Base-by-base conservation (phyloP, 169 alveolate species). In the Cryptosporidium bovis region DNA sequence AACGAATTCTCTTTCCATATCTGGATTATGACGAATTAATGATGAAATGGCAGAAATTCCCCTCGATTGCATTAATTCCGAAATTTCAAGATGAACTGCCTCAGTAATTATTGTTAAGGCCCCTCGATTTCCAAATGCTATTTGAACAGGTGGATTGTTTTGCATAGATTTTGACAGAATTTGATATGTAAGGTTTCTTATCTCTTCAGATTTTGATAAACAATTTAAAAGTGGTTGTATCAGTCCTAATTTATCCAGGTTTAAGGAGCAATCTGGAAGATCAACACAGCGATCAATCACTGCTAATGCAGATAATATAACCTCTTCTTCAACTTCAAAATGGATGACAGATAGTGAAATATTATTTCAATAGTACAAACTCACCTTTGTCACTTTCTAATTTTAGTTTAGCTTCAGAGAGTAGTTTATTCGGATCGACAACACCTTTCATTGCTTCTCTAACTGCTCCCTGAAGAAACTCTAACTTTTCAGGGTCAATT, bases 371-470 rank as follows among this genome's bases (percentile, higher is more conserved):
- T 53, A 53, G 27, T 33, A 8, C 13, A 53, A 69, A 69, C 87
- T 77, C 50, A 77, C 87, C 65, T 20, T 77, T 29, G n/a, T 24
- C 48, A 8, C 34, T 33, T 44, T 33, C 29, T 5, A 77, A n/a
- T 2, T 77, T 62, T 3, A 46, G 48, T 27, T 62, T 77, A 36
- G 64, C 60, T n/a, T 77, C 87, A 18, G 15, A 40, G 18, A 77
- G 50, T 20, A 77, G 12, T 48, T 77, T 24, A 77, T 77, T 77
- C 16, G 87, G 87, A 77, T 77, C 87, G 0, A 77, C 64, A 3
- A 62, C 64, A 36, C 64, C 48, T 33, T 77, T 77, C 87, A 77
- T 77, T 13, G 87, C 87, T n/a, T 77, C 87, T 40, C 64, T 77
- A n/a, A 77, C 50, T 60, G 87, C 87, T 48, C 71, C 71, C 33